Evolutionary conservation across 306 rosid species (phyloP).

Genomic region (Glycine latifolia): DNA sequence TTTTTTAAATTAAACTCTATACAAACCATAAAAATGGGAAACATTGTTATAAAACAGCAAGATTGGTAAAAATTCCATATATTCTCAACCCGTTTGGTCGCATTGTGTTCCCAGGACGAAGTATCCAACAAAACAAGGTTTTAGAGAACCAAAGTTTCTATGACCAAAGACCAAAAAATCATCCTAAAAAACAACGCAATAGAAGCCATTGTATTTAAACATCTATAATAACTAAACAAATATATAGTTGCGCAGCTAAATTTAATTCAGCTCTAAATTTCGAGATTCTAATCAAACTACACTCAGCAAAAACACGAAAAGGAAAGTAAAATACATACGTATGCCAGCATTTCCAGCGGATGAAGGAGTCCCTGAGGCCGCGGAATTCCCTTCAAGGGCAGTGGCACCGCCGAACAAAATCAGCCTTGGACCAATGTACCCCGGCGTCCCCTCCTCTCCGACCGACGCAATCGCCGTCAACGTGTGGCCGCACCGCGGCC

Average conservation of each 20-base stretch:
- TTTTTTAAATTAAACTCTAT: too few species aligned
- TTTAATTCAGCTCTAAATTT: too few species aligned
- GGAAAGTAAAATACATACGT: conserved; percentile 62
- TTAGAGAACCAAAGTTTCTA: conserved; percentile 22
- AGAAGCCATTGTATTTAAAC: too few species aligned
- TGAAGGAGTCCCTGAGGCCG: conserved; percentile 94
- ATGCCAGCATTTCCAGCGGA: conserved; percentile 99
- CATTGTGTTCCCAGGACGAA: conserved; percentile 3
- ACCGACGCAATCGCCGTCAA: conserved; percentile 96
- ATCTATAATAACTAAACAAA: too few species aligned
- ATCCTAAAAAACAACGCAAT: not conserved
- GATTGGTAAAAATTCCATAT: too few species aligned
- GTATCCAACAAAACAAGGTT: conserved; percentile 10
- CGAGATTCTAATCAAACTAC: not conserved
- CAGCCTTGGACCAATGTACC: conserved; percentile 88
- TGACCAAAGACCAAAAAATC: not conserved
- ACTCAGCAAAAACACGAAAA: not conserved
- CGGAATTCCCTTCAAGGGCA: conserved; percentile 97
- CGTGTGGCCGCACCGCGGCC: conserved; percentile 98
- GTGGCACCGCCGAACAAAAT: conserved; percentile 99
- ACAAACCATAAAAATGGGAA: too few species aligned
- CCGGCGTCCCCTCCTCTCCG: conserved; percentile 94
- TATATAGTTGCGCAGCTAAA: too few species aligned
- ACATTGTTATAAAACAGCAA: too few species aligned
- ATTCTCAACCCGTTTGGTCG: not conserved